Percentiles rank a stretch among this genome's conserved stretches.
phyloP scores from a whole-genome alignment of 2,329 filamentous ascomycete genomes.

The Lomentospora prolificans region DNA sequence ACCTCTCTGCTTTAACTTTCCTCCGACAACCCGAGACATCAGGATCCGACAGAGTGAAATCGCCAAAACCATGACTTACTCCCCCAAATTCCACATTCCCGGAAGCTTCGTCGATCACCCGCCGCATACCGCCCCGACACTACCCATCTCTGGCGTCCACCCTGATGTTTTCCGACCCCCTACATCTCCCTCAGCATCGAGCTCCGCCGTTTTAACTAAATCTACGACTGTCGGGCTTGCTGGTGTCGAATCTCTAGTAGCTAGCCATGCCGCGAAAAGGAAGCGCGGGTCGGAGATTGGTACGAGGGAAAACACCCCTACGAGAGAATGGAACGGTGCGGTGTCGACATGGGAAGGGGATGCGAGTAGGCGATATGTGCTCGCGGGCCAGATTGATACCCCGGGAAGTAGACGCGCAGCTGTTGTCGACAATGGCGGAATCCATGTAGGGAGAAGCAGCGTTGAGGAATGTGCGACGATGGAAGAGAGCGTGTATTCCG shows the following conservation, averaged over 20 bases:
- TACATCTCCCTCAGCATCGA: slow-evolving; percentile 27
- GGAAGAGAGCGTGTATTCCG: slow-evolving; percentile 44
- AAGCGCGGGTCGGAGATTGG: slow-evolving; percentile 30
- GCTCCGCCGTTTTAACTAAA: slow-evolving; percentile 20
- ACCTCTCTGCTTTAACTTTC: not conserved
- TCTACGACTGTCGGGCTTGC: slow-evolving; percentile 12
- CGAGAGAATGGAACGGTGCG: slow-evolving; percentile 1
- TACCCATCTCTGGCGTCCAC: slow-evolving; percentile 20
- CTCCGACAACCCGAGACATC: not conserved
- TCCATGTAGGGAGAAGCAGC: not conserved
- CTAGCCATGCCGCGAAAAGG: slow-evolving; percentile 26
- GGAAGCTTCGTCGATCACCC: slow-evolving; percentile 22
- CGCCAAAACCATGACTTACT: slow-evolving; percentile 19
- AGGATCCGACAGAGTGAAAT: not conserved
- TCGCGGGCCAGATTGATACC: slow-evolving; percentile 45
- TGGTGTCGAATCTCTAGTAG: slow-evolving; percentile 10
- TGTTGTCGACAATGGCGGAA: not conserved
- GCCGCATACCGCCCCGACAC: slow-evolving; percentile 14
- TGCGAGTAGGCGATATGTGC: slow-evolving; percentile 29
- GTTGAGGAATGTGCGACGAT: not conserved
- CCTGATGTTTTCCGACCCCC: slow-evolving; percentile 38
- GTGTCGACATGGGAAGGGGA: slow-evolving; percentile 13
- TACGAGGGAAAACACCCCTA: slow-evolving; percentile 9
- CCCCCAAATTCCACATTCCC: slow-evolving; percentile 23
- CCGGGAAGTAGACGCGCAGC: slow-evolving; percentile 18